A percentile compares a stretch with the other conserved stretches of the same genome.
Conservation (phyloP, 2,329 filamentous ascomycete genomes). For the Emergomyces orientalis region DNA sequence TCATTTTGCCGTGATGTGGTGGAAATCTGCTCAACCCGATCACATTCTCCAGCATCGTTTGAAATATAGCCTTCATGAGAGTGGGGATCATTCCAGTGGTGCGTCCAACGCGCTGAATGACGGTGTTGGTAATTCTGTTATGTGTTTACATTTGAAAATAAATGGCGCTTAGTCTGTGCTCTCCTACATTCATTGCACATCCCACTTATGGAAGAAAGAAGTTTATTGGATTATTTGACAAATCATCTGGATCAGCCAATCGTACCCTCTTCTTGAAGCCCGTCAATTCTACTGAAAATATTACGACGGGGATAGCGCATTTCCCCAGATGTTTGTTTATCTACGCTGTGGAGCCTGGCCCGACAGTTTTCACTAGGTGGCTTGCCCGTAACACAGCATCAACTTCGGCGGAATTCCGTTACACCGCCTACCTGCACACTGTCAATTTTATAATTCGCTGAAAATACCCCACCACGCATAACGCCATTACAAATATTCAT, state of each 20-base stretch:
- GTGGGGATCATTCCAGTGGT: background rate
- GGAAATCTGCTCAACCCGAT: background rate
- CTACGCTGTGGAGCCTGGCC: background rate
- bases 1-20: background rate
- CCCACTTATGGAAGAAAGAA: background rate
- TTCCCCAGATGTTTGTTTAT: background rate
- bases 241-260: background rate
- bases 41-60: background rate
- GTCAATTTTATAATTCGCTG: background rate
- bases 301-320: background rate
- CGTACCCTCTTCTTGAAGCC: background rate
- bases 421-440: background rate
- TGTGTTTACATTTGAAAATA: slow-evolving; percentile 1
- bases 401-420: background rate
- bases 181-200: background rate
- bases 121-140: background rate
- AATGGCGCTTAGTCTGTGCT: background rate
- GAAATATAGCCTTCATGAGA: background rate
- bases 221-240: background rate
- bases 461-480: background rate
- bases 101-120: background rate
- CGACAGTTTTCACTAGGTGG: background rate
- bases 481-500: background rate
- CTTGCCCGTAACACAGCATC: background rate
- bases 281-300: background rate